Base-by-base conservation (phyloP, 2,329 filamentous ascomycete species). In the Fusarium paranaense region DNA sequence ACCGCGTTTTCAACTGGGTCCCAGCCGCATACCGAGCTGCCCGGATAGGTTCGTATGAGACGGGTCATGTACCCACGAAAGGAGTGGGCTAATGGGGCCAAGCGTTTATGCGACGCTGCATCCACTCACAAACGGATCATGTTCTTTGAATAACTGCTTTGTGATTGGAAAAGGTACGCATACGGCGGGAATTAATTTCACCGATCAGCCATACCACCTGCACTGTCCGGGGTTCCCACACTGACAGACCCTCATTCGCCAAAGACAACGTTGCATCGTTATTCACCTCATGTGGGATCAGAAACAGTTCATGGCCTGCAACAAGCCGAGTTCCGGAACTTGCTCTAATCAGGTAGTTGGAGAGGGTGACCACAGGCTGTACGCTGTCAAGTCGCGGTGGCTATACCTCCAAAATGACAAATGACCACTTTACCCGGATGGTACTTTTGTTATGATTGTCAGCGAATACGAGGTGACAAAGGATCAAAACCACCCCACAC, bases 141-240 rank as follows among this genome's bases (percentile, higher is more conserved):
- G 33, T n/a, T 59, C 35, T 40, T 32, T 20, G 11, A 59, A 40
- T 14, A 22, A 30, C 37, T 30, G 56, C 35, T 13, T 40, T 38
- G 56, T 59, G 56, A 59, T 59, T 38, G 56, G 35, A 40, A 59
- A 59, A 27, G 35, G 25, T 59, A 59, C 56, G 56, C 40, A 40
- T 25, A 30, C 27, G 20, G 30, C 52, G 52, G 30, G n/a, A 57
- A 35, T 35, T 57, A 35, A 57, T 57, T 57, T 57, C 52, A 25
- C 52, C 52, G n/a, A 20, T 32, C 13, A 54, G 47, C n/a, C 18
- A 20, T 20, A 20, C 47, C 18, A 54, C 47, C 47, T 54, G 18
- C 52, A 32, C 4, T 18, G 20, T 35, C 30, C 18, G 33, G 30
- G 16, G 52, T 33, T 57, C 32, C 52, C 52, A 57, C 30, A 18